These are phyloP conservation scores for Cunninghamia lanceolata DNA, from an alignment of 75 land plant species.

Conservation along the genomic window DNA sequence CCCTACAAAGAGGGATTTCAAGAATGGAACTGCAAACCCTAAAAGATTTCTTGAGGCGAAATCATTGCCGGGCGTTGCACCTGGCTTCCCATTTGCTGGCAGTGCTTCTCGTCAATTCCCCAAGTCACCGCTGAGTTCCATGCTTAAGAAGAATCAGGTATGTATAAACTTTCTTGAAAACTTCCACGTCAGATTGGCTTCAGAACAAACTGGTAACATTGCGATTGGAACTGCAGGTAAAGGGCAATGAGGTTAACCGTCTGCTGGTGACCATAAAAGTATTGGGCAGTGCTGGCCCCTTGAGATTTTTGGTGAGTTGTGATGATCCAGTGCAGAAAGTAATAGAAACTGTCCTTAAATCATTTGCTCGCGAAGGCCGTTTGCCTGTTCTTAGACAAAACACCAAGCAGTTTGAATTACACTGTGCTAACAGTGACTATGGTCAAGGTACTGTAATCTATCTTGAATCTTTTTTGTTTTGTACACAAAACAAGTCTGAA, in stretches of 20 bases:
- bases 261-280: too few relatives aligned
- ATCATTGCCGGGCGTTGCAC: too few relatives aligned
- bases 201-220: background rate
- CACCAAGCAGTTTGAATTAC: constrained; percentile 47
- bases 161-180: background rate
- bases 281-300: too few relatives aligned
- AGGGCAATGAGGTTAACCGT: too few relatives aligned
- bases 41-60: too few relatives aligned
- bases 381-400: constrained; percentile 46
- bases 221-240: constrained; percentile 7
- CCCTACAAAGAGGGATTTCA: too few relatives aligned
- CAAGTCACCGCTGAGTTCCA: background rate
- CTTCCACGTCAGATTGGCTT: background rate
- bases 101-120: too few relatives aligned
- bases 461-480: too few relatives aligned
- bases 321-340: constrained; percentile 43
- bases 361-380: background rate
- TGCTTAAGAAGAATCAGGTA: constrained; percentile 1
- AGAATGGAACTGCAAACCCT: too few relatives aligned
- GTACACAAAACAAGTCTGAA: too few relatives aligned
- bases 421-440: constrained; percentile 38
- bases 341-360: constrained; percentile 45
- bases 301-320: too few relatives aligned
- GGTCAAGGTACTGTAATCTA: background rate
- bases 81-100: too few relatives aligned